Evolutionary conservation across 2,329 filamentous ascomycete species (phyloP).

Genomic region (Alternaria angustiovoidea): DNA sequence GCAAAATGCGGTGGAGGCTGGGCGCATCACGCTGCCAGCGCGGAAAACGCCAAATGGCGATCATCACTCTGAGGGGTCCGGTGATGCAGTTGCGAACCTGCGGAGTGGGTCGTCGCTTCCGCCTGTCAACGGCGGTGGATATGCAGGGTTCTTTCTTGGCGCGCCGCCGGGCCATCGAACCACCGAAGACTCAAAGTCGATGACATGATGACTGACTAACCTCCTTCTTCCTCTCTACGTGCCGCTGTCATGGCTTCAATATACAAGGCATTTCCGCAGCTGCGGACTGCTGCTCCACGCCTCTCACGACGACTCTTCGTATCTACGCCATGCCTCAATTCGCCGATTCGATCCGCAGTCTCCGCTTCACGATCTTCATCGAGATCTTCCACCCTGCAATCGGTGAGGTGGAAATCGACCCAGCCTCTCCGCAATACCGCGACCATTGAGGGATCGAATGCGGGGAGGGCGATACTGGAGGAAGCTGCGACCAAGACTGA

Average conservation of each 20-base stretch:
- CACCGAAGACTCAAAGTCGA: conserved; percentile 20
- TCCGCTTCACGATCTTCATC: conserved; percentile 25
- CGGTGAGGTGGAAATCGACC: conserved; percentile 48
- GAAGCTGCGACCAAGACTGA: conserved; percentile 22
- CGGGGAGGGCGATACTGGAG: conserved; percentile 21
- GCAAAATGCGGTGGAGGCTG: conserved; percentile 13
- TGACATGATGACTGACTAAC: conserved; percentile 13
- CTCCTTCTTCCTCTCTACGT: conserved; percentile 1
- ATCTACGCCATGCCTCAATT: conserved; percentile 42
- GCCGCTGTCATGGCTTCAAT: conserved; percentile 44
- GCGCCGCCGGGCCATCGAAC: conserved; percentile 15
- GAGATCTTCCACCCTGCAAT: conserved; percentile 38
- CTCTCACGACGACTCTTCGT: conserved; percentile 49
- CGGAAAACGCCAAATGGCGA: conserved; percentile 18
- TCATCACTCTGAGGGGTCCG: conserved; percentile 20
- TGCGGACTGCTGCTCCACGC: conserved; percentile 49
- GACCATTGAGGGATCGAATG: conserved; percentile 23
- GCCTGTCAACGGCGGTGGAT: conserved; percentile 18
- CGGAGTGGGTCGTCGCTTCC: conserved; percentile 21
- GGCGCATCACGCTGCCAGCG: conserved; percentile 18
- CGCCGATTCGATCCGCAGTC: conserved; percentile 33
- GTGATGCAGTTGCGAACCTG: conserved; percentile 24
- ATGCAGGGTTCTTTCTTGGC: conserved; percentile 21
- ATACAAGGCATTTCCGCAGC: conserved; percentile 48
- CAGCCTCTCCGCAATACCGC: conserved; percentile 38